Percentiles rank a stretch among this genome's conserved stretches.
These are phyloP conservation scores for Tuber brumale DNA, from an alignment of 495 filamentous ascomycete species.

Conservation along the genomic window DNA sequence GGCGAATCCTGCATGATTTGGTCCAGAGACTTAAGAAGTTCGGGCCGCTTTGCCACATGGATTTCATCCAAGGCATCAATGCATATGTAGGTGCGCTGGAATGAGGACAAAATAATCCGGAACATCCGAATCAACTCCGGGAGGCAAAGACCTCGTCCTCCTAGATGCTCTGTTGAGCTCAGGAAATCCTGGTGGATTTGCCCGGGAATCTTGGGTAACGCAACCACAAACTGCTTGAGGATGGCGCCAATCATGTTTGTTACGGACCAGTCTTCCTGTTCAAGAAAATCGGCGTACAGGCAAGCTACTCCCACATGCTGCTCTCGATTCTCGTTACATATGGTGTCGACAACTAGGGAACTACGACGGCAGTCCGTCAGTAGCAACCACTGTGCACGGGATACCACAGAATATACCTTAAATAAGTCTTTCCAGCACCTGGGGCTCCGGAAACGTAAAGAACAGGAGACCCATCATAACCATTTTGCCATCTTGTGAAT, in stretches of 20 bases:
- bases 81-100: neutral
- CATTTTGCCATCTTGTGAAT: neutral
- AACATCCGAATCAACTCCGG: neutral
- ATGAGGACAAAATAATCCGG: neutral
- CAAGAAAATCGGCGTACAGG: slow-evolving; percentile 3
- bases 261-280: neutral
- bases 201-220: neutral
- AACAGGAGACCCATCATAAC: neutral
- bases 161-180: neutral
- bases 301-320: neutral
- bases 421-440: neutral
- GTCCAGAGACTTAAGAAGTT: neutral
- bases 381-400: neutral
- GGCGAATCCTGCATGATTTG: neutral
- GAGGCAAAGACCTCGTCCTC: neutral
- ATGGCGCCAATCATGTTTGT: neutral
- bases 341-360: slow-evolving; percentile 1
- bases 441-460: neutral
- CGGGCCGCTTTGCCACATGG: neutral
- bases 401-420: neutral
- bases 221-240: neutral
- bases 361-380: neutral
- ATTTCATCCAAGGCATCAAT: neutral
- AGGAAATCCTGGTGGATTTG: neutral
- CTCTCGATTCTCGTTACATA: neutral